Conservation (phyloP, 805 yeast genomes). For the Metschnikowia continentalis region DNA sequence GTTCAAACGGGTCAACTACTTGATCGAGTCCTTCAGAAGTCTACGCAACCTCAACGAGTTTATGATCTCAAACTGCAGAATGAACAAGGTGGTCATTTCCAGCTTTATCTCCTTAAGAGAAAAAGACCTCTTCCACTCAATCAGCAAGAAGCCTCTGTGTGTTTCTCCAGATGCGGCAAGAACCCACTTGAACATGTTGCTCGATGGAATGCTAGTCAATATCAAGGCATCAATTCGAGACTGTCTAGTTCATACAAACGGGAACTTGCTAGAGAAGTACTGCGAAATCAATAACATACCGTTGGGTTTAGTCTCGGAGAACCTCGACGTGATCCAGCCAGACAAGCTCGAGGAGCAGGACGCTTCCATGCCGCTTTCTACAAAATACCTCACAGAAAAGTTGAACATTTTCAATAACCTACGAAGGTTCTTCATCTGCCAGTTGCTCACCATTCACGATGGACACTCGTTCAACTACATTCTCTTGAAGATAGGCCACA, state of each 20-base stretch:
- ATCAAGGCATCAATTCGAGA: conserved; percentile 25
- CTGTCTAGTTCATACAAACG: conserved; percentile 32
- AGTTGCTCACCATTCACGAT: conserved; percentile 35
- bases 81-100: conserved; percentile 35
- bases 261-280: conserved; percentile 36
- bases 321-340: conserved; percentile 6
- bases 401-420: conserved; percentile 32
- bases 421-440: conserved; percentile 36
- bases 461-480: conserved; percentile 27
- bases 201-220: conserved; percentile 27
- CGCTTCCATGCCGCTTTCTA: background rate
- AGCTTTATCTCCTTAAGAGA: conserved; percentile 31
- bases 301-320: conserved; percentile 16
- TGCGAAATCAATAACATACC: conserved; percentile 36
- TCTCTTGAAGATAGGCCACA: conserved; percentile 25
- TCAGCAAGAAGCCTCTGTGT: conserved; percentile 6
- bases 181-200: conserved; percentile 21
- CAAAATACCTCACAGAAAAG: conserved; percentile 17
- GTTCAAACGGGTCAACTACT: conserved; percentile 20
- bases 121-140: conserved; percentile 22
- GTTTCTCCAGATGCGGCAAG: conserved; percentile 1
- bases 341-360: background rate
- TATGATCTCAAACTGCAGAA: conserved; percentile 29
- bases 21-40: conserved; percentile 23
- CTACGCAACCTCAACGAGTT: conserved; percentile 26